phyloP scores from a whole-genome alignment of 257 asterid species.

The Echium plantagineum region DNA sequence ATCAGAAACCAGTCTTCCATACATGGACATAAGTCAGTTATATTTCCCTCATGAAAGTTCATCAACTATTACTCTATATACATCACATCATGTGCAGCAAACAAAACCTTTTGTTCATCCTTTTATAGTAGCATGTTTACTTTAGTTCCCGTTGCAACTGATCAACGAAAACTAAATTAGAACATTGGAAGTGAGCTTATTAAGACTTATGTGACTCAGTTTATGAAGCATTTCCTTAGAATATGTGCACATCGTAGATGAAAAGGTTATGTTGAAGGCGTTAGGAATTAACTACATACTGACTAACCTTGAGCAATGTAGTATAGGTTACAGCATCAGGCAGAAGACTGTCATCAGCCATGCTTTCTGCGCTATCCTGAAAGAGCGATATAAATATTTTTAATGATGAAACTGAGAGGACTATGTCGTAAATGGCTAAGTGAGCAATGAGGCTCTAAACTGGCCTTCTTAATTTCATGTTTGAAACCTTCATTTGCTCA shows the following conservation, averaged over 20 bases:
- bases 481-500: slow-evolving; percentile 62
- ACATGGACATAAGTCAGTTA: not conserved
- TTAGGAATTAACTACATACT: not conserved
- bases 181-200: not conserved
- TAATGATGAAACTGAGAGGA: not conserved
- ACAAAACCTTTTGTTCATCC: not conserved
- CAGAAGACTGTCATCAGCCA: slow-evolving; percentile 22
- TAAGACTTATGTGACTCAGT: not conserved
- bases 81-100: not conserved
- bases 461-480: slow-evolving; percentile 43
- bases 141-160: not conserved
- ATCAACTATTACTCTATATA: not conserved
- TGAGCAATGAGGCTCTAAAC: slow-evolving; percentile 40
- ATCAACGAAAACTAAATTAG: not conserved
- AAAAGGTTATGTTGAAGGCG: not conserved
- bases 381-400: slow-evolving; percentile 13
- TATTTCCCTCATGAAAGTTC: not conserved
- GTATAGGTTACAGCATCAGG: slow-evolving; percentile 63
- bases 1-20: not conserved
- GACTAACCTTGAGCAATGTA: slow-evolving; percentile 45
- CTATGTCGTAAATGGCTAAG: slow-evolving; percentile 10
- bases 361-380: slow-evolving; percentile 46
- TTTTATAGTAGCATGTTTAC: not conserved
- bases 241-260: not conserved
- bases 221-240: not conserved